These are phyloP conservation scores for Saturnispora mendoncae DNA, from an alignment of 805 yeast species.

Conservation along the genomic window DNA sequence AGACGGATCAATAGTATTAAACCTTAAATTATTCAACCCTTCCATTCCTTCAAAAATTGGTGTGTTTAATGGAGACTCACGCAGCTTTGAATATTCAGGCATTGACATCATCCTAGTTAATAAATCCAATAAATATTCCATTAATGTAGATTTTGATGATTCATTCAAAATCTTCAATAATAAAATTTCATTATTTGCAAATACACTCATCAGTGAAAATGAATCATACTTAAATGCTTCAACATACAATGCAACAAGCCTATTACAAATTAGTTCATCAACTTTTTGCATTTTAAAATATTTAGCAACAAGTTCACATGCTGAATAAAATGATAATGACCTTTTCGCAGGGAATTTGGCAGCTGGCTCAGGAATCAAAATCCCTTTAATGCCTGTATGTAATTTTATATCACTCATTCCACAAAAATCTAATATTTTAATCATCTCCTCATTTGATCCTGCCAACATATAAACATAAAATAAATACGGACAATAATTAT, in stretches of 20 bases:
- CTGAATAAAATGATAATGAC: constrained; percentile 16
- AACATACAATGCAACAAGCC: constrained; percentile 19
- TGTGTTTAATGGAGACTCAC: constrained; percentile 15
- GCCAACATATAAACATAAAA: constrained; percentile 28
- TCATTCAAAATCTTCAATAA: constrained; percentile 20
- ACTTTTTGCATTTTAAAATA: constrained; percentile 19
- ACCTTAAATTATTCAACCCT: constrained; percentile 19
- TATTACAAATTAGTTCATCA: constrained; percentile 19
- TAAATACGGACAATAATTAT: constrained; percentile 26
- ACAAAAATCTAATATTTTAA: constrained; percentile 25
- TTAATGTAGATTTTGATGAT: constrained; percentile 19
- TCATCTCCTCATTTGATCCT: constrained; percentile 31
- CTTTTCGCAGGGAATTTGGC: constrained; percentile 8
- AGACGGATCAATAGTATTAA: constrained; percentile 12
- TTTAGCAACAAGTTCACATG: constrained; percentile 13
- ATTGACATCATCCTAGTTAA: constrained; percentile 23
- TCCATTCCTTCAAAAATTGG: constrained; percentile 17
- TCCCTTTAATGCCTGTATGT: constrained; percentile 25
- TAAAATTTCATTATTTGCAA: constrained; percentile 14
- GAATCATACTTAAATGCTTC: constrained; percentile 13
- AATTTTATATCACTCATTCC: constrained; percentile 28
- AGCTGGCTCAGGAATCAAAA: constrained; percentile 31
- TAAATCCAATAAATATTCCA: constrained; percentile 21
- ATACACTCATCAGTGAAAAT: constrained; percentile 16
- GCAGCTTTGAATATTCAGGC: constrained; percentile 25